Conservation (phyloP, 2,329 filamentous ascomycete genomes). For the Hymenoscyphus fraxineus region DNA sequence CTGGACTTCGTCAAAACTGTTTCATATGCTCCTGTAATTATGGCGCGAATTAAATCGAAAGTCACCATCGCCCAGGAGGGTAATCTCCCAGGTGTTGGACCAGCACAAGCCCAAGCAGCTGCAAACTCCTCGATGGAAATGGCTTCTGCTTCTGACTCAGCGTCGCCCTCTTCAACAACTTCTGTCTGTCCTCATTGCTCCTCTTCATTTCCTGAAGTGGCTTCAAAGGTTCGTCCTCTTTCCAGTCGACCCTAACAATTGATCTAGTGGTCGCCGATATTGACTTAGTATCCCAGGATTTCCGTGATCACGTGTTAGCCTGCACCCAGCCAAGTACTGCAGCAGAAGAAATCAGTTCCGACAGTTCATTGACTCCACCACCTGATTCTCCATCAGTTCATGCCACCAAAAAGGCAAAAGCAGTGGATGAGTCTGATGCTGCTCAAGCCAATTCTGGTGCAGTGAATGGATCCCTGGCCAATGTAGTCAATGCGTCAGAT, state of each 20-base stretch:
- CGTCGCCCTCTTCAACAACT: slow-evolving; percentile 10
- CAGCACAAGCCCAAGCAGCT: slow-evolving; percentile 5
- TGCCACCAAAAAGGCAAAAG: slow-evolving; percentile 3
- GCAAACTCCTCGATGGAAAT: slow-evolving; percentile 12
- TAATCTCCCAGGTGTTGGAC: slow-evolving; percentile 2
- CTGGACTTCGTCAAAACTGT: slow-evolving; percentile 3
- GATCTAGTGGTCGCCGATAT: slow-evolving; percentile 9
- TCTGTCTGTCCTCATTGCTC: slow-evolving; percentile 16
- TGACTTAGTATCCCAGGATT: slow-evolving; percentile 28
- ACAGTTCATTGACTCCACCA: slow-evolving; percentile 28
- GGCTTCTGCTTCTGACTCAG: slow-evolving; percentile 3
- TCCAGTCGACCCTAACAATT: not conserved
- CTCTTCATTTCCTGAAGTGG: slow-evolving; percentile 12
- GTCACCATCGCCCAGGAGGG: slow-evolving; percentile 10
- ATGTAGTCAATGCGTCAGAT: slow-evolving; percentile 7
- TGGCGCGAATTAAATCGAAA: slow-evolving; percentile 16
- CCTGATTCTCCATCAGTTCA: slow-evolving; percentile 16
- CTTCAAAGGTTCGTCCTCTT: slow-evolving; percentile 12
- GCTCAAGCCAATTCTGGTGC: slow-evolving; percentile 11
- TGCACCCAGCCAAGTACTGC: slow-evolving; percentile 25
- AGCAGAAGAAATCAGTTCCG: slow-evolving; percentile 16
- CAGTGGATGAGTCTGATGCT: not conserved
- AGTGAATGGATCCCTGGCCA: slow-evolving; percentile 9
- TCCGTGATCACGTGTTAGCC: slow-evolving; percentile 30
- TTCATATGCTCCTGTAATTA: slow-evolving; percentile 6